These are phyloP conservation scores for Gyrodon lividus DNA, from an alignment of 768 basidiomycete species.

Conservation along the genomic window DNA sequence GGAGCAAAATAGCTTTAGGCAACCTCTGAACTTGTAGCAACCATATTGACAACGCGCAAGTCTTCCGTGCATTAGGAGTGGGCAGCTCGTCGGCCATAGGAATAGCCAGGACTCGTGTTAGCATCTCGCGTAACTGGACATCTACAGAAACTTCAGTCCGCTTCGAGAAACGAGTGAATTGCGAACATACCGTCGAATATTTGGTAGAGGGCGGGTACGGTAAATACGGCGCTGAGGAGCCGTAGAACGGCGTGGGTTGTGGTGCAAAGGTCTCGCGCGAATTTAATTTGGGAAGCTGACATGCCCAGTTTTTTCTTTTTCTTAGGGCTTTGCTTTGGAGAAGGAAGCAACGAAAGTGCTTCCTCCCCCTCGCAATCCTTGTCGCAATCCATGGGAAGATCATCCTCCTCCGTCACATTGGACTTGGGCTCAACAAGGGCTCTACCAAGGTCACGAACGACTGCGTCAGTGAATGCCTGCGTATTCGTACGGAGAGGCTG, in stretches of 20 bases:
- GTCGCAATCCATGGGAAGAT: conserved; percentile 22
- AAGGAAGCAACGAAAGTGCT: conserved; percentile 48
- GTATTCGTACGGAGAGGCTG: conserved; percentile 61
- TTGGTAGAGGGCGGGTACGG: conserved; percentile 54
- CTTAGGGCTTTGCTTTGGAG: conserved; percentile 64
- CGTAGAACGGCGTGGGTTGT: conserved; percentile 70
- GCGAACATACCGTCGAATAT: conserved; percentile 58
- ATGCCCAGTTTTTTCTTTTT: conserved; percentile 61
- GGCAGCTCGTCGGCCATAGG: conserved; percentile 68
- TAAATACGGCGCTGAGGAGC: conserved; percentile 59
- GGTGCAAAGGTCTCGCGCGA: conserved; percentile 76
- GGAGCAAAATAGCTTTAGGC: conserved; percentile 56
- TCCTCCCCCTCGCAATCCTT: conserved; percentile 27
- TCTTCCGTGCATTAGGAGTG: conserved; percentile 85
- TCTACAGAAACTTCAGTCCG: conserved; percentile 39
- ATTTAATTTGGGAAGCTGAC: conserved; percentile 74
- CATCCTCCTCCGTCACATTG: conserved; percentile 21
- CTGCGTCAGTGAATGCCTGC: conserved; percentile 49
- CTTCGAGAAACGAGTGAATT: not conserved
- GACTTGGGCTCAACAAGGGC: conserved; percentile 58
- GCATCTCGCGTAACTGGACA: conserved; percentile 53
- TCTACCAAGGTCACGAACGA: conserved; percentile 68
- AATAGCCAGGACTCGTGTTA: conserved; percentile 67
- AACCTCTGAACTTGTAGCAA: conserved; percentile 71
- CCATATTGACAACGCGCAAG: conserved; percentile 75